Evolutionary conservation across 495 filamentous ascomycete species (phyloP).

Genomic region (Aspergillus avenaceus): DNA sequence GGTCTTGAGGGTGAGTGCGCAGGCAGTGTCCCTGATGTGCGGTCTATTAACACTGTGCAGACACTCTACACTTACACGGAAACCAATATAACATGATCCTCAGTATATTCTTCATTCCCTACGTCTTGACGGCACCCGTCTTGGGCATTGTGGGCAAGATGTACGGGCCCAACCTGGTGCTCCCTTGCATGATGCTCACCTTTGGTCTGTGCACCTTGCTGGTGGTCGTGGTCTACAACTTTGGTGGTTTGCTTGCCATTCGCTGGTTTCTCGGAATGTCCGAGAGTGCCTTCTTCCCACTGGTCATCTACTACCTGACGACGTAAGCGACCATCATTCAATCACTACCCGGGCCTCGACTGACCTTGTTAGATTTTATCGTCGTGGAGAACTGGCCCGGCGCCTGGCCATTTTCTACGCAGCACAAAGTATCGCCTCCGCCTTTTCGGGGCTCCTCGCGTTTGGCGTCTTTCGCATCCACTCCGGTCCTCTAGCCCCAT

Average conservation of each 20-base stretch:
- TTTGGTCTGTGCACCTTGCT: constrained; percentile 58
- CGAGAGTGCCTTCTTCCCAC: constrained; percentile 67
- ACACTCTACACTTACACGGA: constrained; percentile 43
- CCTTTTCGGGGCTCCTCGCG: constrained; percentile 65
- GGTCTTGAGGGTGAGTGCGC: constrained; percentile 33
- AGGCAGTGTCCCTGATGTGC: background rate
- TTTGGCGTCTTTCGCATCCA: constrained; percentile 72
- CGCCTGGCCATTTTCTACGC: constrained; percentile 75
- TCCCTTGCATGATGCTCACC: constrained; percentile 61
- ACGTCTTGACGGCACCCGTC: constrained; percentile 60
- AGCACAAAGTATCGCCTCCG: constrained; percentile 63
- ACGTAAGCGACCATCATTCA: constrained; percentile 14
- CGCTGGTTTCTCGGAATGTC: constrained; percentile 57
- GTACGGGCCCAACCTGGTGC: constrained; percentile 54
- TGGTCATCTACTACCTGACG: constrained; percentile 55
- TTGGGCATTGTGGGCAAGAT: constrained; percentile 64
- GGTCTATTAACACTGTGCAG: background rate
- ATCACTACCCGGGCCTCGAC: background rate
- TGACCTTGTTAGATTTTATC: constrained; percentile 50
- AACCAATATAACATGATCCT: constrained; percentile 67
- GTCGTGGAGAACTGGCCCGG: constrained; percentile 68
- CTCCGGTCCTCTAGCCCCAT: constrained; percentile 43
- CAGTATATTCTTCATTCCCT: constrained; percentile 69
- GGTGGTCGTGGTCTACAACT: constrained; percentile 51
- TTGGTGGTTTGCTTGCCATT: constrained; percentile 56